These are phyloP conservation scores for Termitomyces bulborhizus DNA, from an alignment of 768 basidiomycete species.

Conservation along the genomic window DNA sequence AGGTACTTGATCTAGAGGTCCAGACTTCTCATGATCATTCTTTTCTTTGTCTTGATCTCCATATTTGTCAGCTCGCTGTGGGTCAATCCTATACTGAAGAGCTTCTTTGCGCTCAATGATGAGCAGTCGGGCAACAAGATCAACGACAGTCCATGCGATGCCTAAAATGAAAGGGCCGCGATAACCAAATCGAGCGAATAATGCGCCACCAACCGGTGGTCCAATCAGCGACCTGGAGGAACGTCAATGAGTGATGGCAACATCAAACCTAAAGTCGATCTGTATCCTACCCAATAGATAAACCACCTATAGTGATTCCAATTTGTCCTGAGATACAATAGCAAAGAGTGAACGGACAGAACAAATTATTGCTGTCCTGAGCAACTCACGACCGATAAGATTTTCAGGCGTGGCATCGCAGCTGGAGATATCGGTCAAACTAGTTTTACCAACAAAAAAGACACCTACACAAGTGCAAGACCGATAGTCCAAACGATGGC, in stretches of 20 bases:
- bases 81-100: slow-evolving; percentile 40
- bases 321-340: slow-evolving; percentile 38
- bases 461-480: slow-evolving; percentile 46
- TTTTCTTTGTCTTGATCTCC: background rate
- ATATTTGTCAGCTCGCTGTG: slow-evolving; percentile 13
- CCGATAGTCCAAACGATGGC: slow-evolving; percentile 61
- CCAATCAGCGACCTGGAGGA: slow-evolving; percentile 41
- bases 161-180: slow-evolving; percentile 56
- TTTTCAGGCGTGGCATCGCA: slow-evolving; percentile 50
- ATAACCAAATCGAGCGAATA: slow-evolving; percentile 52
- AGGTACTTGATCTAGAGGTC: background rate
- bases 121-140: slow-evolving; percentile 48
- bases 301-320: slow-evolving; percentile 53
- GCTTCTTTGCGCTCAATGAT: slow-evolving; percentile 53
- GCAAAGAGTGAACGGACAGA: background rate
- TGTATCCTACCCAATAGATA: slow-evolving; percentile 42
- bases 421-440: slow-evolving; percentile 20
- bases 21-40: background rate
- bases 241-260: slow-evolving; percentile 5
- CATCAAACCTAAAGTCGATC: background rate
- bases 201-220: slow-evolving; percentile 49
- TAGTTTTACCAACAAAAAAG: background rate
- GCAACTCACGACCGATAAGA: slow-evolving; percentile 40
- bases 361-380: background rate
- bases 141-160: slow-evolving; percentile 37